Conservation (phyloP, 2,329 filamentous ascomycete species). For the Rutstroemia sp. region DNA sequence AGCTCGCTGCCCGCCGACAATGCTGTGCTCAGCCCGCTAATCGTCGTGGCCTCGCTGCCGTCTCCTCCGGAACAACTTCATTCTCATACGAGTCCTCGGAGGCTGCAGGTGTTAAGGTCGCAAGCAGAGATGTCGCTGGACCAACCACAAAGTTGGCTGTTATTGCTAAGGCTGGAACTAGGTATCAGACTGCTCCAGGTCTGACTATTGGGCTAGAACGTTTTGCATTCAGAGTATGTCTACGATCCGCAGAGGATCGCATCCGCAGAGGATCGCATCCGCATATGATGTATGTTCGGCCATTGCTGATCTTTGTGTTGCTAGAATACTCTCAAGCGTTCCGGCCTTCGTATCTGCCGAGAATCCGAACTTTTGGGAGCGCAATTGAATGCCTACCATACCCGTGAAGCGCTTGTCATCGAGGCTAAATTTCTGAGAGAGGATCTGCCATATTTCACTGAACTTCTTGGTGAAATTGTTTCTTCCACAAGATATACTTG, state of each 20-base stretch:
- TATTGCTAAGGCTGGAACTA: constrained; percentile 88
- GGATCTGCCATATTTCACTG: constrained; percentile 95
- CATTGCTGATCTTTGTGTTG: constrained; percentile 11
- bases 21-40: constrained; percentile 48
- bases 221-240: constrained; percentile 83
- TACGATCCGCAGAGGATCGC: constrained; percentile 11
- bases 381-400: constrained; percentile 80
- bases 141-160: constrained; percentile 86
- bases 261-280: constrained; percentile 5
- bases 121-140: constrained; percentile 80
- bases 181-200: constrained; percentile 85
- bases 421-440: constrained; percentile 92
- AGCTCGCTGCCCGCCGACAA: constrained; percentile 52
- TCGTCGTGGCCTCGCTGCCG: constrained; percentile 55
- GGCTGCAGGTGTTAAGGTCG: constrained; percentile 79
- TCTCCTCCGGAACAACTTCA: constrained; percentile 59
- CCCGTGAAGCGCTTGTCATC: constrained; percentile 85
- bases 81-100: constrained; percentile 85
- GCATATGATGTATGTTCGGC: not conserved
- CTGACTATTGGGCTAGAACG: constrained; percentile 84
- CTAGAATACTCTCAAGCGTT: constrained; percentile 79
- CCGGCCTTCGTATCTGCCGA: constrained; percentile 85
- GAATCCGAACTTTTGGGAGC: constrained; percentile 94
- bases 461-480: constrained; percentile 88
- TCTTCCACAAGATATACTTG: constrained; percentile 79